These are phyloP conservation scores for Hymenoscyphus linearis DNA, from an alignment of 2,329 filamentous ascomycete genomes.

Conservation along the genomic window DNA sequence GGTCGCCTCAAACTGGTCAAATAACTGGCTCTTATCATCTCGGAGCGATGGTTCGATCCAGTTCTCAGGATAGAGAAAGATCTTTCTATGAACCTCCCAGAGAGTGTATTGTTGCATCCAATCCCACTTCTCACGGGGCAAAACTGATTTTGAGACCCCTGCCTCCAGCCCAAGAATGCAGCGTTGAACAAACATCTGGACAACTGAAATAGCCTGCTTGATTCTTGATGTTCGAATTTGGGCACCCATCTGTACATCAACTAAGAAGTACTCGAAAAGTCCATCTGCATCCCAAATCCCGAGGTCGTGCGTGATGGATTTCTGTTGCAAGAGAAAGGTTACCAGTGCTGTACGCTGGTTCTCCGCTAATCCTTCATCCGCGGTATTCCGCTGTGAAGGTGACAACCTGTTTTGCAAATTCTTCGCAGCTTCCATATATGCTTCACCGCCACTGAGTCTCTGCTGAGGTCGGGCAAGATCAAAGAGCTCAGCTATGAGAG, in stretches of 20 bases:
- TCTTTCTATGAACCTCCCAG: slow-evolving; percentile 31
- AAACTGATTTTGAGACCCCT: background rate
- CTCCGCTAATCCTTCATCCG: slow-evolving; percentile 7
- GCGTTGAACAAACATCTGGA: slow-evolving; percentile 32
- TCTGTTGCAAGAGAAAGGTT: slow-evolving; percentile 17
- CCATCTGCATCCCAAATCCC: slow-evolving; percentile 21
- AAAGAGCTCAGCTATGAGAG: background rate
- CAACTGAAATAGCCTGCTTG: slow-evolving; percentile 30
- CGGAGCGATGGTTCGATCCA: slow-evolving; percentile 30
- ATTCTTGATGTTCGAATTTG: slow-evolving; percentile 29
- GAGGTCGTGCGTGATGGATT: slow-evolving; percentile 1
- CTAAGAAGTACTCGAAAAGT: slow-evolving; percentile 31
- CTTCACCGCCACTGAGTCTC: background rate
- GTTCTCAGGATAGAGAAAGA: slow-evolving; percentile 34
- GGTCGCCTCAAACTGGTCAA: slow-evolving; percentile 21
- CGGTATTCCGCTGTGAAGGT: slow-evolving; percentile 12
- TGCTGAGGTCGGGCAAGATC: background rate
- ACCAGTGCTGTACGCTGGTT: slow-evolving; percentile 9
- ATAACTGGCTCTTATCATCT: slow-evolving; percentile 31
- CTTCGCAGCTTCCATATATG: background rate
- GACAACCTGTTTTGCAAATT: background rate
- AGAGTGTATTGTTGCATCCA: slow-evolving; percentile 27
- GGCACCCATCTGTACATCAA: slow-evolving; percentile 32
- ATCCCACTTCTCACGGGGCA: slow-evolving; percentile 18
- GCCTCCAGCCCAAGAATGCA: slow-evolving; percentile 31